A percentile compares a stretch with the other conserved stretches of the same genome.
phyloP scores from a whole-genome alignment of 179 eudicot species.

The Nepenthes alata region DNA sequence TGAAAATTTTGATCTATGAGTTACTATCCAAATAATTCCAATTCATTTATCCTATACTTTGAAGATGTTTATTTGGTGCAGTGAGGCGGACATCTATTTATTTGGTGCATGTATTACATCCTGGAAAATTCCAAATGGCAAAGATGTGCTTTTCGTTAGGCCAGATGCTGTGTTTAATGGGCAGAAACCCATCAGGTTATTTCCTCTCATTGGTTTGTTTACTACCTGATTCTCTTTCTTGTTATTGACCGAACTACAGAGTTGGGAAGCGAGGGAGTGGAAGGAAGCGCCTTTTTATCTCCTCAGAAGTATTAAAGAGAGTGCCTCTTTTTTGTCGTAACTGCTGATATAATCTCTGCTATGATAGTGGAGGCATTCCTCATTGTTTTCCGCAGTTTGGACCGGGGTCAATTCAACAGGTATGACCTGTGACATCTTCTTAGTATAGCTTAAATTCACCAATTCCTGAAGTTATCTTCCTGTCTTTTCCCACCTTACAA shows the following conservation, averaged over 20 bases:
- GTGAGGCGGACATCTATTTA: slow-evolving; percentile 91
- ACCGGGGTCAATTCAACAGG: slow-evolving; percentile 96
- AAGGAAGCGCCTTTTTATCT: too few species aligned
- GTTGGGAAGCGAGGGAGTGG: too few species aligned
- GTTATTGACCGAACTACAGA: neutral
- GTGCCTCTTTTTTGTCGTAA: too few species aligned
- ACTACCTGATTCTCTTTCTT: neutral
- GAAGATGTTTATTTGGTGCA: slow-evolving; percentile 14
- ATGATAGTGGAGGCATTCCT: slow-evolving; percentile 81
- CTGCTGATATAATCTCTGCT: slow-evolving; percentile 16
- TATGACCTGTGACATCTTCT: slow-evolving; percentile 7
- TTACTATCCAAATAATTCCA: too few species aligned
- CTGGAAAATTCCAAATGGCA: slow-evolving; percentile 68
- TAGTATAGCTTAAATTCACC: neutral
- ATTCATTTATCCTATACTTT: neutral
- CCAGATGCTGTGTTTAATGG: slow-evolving; percentile 98
- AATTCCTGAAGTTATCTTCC: neutral
- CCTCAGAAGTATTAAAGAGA: too few species aligned
- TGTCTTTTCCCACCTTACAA: too few species aligned
- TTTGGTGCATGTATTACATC: slow-evolving; percentile 93
- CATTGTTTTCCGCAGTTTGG: slow-evolving; percentile 99
- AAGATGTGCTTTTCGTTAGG: slow-evolving; percentile 86
- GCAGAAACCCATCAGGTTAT: slow-evolving; percentile 92
- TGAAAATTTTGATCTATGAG: too few species aligned
- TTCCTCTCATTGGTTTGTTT: neutral